Conservation (phyloP, 75 land plant species). For the Pinus albicaulis region DNA sequence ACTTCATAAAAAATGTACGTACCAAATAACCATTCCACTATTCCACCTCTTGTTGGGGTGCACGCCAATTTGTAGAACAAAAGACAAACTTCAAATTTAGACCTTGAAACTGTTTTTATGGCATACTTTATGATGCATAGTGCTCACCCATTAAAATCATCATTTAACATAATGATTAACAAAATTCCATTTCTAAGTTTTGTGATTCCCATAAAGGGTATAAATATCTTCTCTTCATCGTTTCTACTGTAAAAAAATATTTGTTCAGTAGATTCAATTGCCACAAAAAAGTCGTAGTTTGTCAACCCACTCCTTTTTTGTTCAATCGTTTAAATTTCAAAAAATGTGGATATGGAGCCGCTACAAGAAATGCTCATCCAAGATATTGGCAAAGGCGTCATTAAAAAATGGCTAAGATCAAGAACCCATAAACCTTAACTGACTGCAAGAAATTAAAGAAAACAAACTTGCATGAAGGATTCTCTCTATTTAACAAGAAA, state of each 20-base stretch:
- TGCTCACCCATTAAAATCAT: neutral
- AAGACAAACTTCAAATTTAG: neutral
- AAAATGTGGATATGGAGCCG: neutral
- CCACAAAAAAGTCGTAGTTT: neutral
- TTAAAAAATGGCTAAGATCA: neutral
- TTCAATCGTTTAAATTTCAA: neutral
- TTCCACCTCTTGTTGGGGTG: neutral
- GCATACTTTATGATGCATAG: neutral
- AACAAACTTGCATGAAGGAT: neutral
- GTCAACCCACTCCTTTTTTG: neutral
- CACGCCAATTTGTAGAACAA: neutral
- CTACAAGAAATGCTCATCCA: neutral
- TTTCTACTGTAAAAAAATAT: neutral
- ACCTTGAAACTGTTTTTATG: neutral
- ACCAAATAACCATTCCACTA: neutral
- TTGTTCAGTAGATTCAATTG: neutral
- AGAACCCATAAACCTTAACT: neutral
- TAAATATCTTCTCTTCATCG: neutral
- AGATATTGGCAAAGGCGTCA: neutral
- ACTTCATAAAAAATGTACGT: neutral
- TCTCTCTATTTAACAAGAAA: conserved; percentile 46
- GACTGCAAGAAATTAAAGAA: neutral
- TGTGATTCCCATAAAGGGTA: neutral
- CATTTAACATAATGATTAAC: neutral
- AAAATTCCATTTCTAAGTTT: neutral